Base-by-base conservation (phyloP, 2,329 filamentous ascomycete species). In the Ilyonectria mors-panacis region DNA sequence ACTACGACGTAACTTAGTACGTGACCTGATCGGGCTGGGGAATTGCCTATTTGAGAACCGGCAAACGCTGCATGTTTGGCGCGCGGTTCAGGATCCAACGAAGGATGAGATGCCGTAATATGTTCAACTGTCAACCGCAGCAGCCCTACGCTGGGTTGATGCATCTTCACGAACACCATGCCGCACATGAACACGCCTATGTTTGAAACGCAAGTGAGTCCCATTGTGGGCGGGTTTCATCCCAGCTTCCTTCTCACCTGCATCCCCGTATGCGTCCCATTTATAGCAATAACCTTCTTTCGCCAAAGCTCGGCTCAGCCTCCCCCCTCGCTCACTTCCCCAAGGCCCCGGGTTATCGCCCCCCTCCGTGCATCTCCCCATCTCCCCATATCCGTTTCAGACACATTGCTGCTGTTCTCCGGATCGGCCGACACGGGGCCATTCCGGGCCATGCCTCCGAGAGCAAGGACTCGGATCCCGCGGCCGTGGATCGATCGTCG, bases 381-480 rank as follows among this genome's bases (percentile, higher is more conserved):
- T 48, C 13, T 28, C n/a, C 50, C 2, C 50, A 53, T 53, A 19
- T 17, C 47, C 56, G 57, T 61, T 61, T 65, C 63, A 65, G 51
- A 55, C 63, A 54, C 51, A 65, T 65, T 59, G 55, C 37, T 39
- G 30, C 28, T 35, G 15, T 26, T 19, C 53, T 42, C 30, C 39
- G 39, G 51, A 55, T 62, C 51, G n/a, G n/a, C 51, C 30, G 51
- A 55, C 33, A 21, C 30, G 51, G 56, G 13, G n/a, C 55, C 55
- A 50, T 13, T 59, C 26, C 21, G 8, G 21, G 30, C 39, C 47
- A 47, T 50, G 35, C 15, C 39, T 59, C 30, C 21, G 55, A 17
- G 21, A 23, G 26, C n/a, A 51, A 47, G 50, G 42, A n/a, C 37
- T 19, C 19, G 12, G 23, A 42, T 58, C 39, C 33, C 44, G 35